Evolutionary conservation across 73 alveolate genomes (phyloP), one percentile per base, ranked within the genome.

Genomic region (Paramecium biaurelia): DNA sequence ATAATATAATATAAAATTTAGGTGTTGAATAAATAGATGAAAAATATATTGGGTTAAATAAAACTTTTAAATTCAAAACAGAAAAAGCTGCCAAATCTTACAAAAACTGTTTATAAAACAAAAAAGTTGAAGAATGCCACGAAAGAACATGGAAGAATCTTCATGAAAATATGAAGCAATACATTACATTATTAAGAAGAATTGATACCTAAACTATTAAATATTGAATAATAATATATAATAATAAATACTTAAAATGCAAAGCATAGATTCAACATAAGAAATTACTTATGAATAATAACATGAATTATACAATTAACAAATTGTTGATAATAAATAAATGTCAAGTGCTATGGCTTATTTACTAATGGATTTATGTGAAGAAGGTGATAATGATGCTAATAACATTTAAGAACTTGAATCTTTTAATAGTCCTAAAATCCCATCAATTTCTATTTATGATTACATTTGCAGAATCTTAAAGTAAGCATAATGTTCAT

Each of bases 401-500:
- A 79, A 79, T 79, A 79, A 41, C 28, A 34, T 79, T 30, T 45
- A 79, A 79, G 90, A 79, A 41, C 45, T 79, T 11, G 74, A 47
- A 43, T 10, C 42, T 42, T 79, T 79, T 34, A 47, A 79, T 45
- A 79, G 90, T 26, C 90, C 90, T 26, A 92, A 92, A 70, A 11
- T 86, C 7, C 97, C 97, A 14, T 37, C 85, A 7, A 94, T 94
- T 30, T 58, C 97, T 7, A 82, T 94, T 26, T 34, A 68, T 34
- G 92, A 57, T 56, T 94, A 93, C 57, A 70, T 94, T 18, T 42
- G 70, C n/a, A 74, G 97, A 35, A 89, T 94, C 3, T 28, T 57
- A 43, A 93, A 94, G 59, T 85, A 93, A 57, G 86, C 92, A 21
- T 57, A 94, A 93, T 89, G 94, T 34, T 94, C 96, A 1, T 89